phyloP scores from a whole-genome alignment of 2,329 filamentous ascomycete species.

The Lojkania enalia region DNA sequence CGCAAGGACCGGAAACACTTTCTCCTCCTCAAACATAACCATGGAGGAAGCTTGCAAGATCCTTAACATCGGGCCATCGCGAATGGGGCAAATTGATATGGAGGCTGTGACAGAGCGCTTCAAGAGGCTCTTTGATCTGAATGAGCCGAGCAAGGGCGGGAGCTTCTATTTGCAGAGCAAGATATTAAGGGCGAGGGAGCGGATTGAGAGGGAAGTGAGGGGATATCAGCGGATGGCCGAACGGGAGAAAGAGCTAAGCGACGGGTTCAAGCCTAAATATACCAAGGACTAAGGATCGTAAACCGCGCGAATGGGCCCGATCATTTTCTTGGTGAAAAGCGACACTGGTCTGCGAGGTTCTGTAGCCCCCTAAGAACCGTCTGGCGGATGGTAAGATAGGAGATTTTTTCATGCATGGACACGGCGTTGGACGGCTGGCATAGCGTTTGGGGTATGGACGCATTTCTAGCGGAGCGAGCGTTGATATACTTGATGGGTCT shows the following conservation, averaged over 20 bases:
- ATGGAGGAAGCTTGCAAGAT: constrained; percentile 98
- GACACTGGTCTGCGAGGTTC: background rate
- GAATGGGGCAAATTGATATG: constrained; percentile 74
- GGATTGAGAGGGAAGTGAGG: constrained; percentile 84
- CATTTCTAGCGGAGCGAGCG: background rate
- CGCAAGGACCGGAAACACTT: constrained; percentile 62
- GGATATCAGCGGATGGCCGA: constrained; percentile 71
- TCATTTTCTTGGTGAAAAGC: background rate
- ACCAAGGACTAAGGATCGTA: constrained; percentile 69
- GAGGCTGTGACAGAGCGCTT: constrained; percentile 83
- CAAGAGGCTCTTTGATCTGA: constrained; percentile 91
- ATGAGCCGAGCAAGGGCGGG: constrained; percentile 92
- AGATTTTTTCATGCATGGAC: constrained; percentile 20
- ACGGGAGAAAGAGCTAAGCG: constrained; percentile 75
- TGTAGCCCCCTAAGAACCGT: background rate
- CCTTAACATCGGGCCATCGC: constrained; percentile 89
- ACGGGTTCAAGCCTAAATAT: constrained; percentile 92
- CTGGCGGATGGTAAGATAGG: background rate
- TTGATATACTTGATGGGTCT: background rate
- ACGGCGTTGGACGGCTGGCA: constrained; percentile 22
- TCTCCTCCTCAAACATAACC: constrained; percentile 73
- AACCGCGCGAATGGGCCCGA: background rate
- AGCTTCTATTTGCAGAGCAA: constrained; percentile 99
- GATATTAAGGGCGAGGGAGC: constrained; percentile 84
- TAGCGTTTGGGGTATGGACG: constrained; percentile 13